Conservation (phyloP, 1,284 basidiomycete species). For the Ganoderma multipileum region DNA sequence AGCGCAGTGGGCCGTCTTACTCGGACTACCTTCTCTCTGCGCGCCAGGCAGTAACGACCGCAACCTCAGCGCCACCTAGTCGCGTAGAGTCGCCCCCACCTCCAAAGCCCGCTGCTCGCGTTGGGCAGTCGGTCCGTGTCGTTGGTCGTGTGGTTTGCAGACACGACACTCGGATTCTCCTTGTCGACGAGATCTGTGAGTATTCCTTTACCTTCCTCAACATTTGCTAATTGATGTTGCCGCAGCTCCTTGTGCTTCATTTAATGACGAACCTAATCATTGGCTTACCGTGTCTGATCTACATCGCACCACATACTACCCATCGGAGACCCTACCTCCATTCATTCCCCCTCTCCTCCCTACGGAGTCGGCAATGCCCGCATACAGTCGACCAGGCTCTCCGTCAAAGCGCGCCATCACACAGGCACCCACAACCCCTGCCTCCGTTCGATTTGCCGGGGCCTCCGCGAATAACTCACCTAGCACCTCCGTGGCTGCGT, state of each 20-base stretch:
- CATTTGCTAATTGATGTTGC: background rate
- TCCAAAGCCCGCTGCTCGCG: slow-evolving; percentile 48
- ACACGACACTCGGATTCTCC: slow-evolving; percentile 53
- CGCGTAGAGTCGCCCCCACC: slow-evolving; percentile 26
- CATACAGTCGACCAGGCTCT: slow-evolving; percentile 1
- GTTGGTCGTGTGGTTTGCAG: slow-evolving; percentile 54
- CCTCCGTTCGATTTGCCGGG: slow-evolving; percentile 16
- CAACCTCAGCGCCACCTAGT: background rate
- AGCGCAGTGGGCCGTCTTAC: slow-evolving; percentile 13
- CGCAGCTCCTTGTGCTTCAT: slow-evolving; percentile 48
- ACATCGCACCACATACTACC: slow-evolving; percentile 59
- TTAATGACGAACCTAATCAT: slow-evolving; percentile 67
- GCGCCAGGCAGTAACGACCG: background rate
- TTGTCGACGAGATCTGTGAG: slow-evolving; percentile 48
- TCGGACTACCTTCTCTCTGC: slow-evolving; percentile 22
- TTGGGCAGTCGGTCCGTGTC: slow-evolving; percentile 57
- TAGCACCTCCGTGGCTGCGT: slow-evolving; percentile 15
- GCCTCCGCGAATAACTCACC: slow-evolving; percentile 23
- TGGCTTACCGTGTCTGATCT: slow-evolving; percentile 59
- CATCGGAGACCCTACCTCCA: slow-evolving; percentile 50
- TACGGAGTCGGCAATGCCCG: background rate
- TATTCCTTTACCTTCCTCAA: background rate
- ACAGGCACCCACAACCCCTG: slow-evolving; percentile 19
- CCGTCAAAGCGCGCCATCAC: slow-evolving; percentile 14
- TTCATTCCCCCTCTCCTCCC: slow-evolving; percentile 43